Base-by-base conservation (phyloP, 192 early-diverging fungal genomes). In the Kappamyces sp. region DNA sequence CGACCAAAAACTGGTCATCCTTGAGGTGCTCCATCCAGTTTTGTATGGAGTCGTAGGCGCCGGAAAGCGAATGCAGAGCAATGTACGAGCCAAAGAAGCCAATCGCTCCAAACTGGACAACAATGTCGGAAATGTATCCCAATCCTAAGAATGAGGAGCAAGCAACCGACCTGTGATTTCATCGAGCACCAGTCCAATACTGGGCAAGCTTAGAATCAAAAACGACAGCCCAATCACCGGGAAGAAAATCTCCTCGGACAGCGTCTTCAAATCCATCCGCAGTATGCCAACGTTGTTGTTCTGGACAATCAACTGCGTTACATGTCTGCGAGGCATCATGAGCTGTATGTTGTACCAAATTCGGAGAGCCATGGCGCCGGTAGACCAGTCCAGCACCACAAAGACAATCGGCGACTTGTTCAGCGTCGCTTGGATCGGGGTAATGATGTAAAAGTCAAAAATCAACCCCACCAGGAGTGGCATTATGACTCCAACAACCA, bases 1-100 rank as follows among this genome's bases (percentile, higher is more conserved):
- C 95, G 47, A 94, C 84, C 35, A 93, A 70, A 58, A 89, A 98
- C 47, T 82, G 78, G 45, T 89, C 88, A 41, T 98, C 93, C 30
- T 86, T 76, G 2, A 93, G 79, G 45, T 77, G 61, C 15, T 86
- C 79, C 47, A 86, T 75, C 92, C 95, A 98, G 5, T 63, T 54
- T 38, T 70, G 74, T 32, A 89, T 30, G 1, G 30, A 35, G 6
- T 34, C 22, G 8, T 39, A 38, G 3, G 34, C 54, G 15, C 37
- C 64, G 43, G 9, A 59, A 54, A 30, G 46, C 62, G 57, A 66
- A 69, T 1, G 47, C 52, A 42, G 22, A 22, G 22, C 22, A 22
- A 22, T 22, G 22, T 22, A 22, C 22, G 22, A 22, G 22, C 22
- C 22, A 22, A 22, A 22, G 22, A 66, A 33, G 14, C 50, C 66